These are phyloP conservation scores for Saturnispora halmiae DNA, from an alignment of 805 yeast species.

Conservation along the genomic window DNA sequence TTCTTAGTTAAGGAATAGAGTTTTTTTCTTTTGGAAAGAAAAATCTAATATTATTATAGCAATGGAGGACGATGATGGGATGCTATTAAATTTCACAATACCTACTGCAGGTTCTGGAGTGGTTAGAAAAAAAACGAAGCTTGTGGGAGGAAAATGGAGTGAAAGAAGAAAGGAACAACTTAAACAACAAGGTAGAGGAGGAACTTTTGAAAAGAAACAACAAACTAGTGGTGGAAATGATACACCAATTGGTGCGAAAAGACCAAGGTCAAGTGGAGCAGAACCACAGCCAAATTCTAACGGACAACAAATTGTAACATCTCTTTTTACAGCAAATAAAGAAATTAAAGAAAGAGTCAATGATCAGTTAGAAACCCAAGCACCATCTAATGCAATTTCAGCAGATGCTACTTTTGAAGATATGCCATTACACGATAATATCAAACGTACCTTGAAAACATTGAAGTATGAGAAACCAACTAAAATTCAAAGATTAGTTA, in stretches of 20 bases:
- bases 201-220: conserved; percentile 7
- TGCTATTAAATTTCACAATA: conserved; percentile 63
- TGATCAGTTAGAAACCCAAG: conserved; percentile 22
- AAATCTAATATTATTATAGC: neutral
- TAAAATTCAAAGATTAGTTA: conserved; percentile 70
- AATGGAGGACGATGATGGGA: conserved; percentile 46
- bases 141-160: conserved; percentile 74
- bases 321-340: conserved; percentile 69
- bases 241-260: conserved; percentile 9
- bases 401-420: conserved; percentile 52
- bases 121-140: conserved; percentile 25
- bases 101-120: conserved; percentile 19
- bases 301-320: conserved; percentile 59
- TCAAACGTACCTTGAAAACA: conserved; percentile 47
- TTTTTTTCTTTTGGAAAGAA: neutral
- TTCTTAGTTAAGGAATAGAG: neutral
- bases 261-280: neutral
- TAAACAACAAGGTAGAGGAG: conserved; percentile 37
- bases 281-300: neutral
- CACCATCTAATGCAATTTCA: conserved; percentile 78
- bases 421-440: conserved; percentile 51
- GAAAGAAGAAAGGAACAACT: conserved; percentile 61
- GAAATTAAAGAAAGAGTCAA: conserved; percentile 36
- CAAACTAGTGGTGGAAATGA: conserved; percentile 11
- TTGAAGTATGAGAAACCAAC: conserved; percentile 66